phyloP scores from a whole-genome alignment of 2,329 filamentous ascomycete species.

The Pseudopyricularia javanii region DNA sequence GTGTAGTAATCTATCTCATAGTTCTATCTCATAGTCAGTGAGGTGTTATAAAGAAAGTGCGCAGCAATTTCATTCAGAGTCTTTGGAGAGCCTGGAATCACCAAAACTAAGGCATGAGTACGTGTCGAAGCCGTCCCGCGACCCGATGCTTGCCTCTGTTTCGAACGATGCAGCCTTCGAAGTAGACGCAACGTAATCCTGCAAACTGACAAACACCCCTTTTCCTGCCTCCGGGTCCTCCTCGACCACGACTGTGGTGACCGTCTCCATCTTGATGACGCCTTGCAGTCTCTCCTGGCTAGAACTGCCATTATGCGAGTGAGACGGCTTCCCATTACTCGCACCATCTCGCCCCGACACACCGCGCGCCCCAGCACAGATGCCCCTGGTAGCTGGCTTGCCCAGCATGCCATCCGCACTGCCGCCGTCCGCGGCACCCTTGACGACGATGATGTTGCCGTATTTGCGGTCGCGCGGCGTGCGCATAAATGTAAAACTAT shows the following conservation, averaged over 20 bases:
- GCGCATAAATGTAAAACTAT: conserved; percentile 21
- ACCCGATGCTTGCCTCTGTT: not conserved
- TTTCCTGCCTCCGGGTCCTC: conserved; percentile 3
- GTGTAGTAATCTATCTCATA: too few relatives aligned
- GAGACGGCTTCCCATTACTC: too few relatives aligned
- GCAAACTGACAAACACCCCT: not conserved
- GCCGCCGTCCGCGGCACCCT: conserved; percentile 9
- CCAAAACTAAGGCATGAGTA: not conserved
- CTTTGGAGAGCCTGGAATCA: not conserved
- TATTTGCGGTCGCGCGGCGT: conserved; percentile 14
- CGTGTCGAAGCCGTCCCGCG: not conserved
- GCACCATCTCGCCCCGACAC: too few relatives aligned
- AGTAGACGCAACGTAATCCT: not conserved
- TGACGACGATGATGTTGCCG: conserved; percentile 19
- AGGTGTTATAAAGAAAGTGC: too few relatives aligned
- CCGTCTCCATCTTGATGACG: conserved; percentile 15
- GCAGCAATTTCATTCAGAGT: too few relatives aligned
- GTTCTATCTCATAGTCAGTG: too few relatives aligned
- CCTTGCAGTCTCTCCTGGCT: not conserved
- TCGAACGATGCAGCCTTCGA: not conserved
- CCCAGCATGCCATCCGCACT: not conserved
- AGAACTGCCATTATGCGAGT: too few relatives aligned
- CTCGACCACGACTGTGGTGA: conserved; percentile 17
- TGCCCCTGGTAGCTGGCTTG: conserved; percentile 8
- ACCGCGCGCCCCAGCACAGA: conserved; percentile 1